phyloP scores from a whole-genome alignment of 106 monocot species.

The Posidonia australis region DNA sequence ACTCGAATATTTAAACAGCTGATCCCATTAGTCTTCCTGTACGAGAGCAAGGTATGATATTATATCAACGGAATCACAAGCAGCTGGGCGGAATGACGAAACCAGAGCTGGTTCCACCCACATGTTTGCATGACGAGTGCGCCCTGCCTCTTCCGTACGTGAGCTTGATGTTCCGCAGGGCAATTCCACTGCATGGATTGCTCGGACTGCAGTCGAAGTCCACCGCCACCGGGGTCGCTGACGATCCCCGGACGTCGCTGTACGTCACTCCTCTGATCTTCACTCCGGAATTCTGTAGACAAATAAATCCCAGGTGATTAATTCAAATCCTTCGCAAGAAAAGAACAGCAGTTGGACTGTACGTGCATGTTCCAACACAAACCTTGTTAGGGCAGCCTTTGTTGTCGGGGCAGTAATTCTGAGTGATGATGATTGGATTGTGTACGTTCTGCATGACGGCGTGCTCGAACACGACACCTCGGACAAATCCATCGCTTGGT shows the following conservation, averaged over 20 bases:
- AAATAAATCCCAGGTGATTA: too few species aligned
- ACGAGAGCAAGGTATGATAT: too few species aligned
- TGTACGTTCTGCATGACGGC: conserved; percentile 43
- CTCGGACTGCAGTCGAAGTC: conserved; percentile 29
- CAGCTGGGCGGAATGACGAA: conserved; percentile 46
- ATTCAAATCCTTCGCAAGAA: too few species aligned
- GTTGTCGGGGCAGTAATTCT: conserved; percentile 51
- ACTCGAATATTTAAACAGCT: too few species aligned
- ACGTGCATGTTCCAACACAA: too few species aligned
- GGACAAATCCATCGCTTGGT: conserved; percentile 31
- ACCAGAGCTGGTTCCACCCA: conserved; percentile 26
- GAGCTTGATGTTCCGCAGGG: conserved; percentile 29
- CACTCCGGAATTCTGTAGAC: conserved; percentile 19
- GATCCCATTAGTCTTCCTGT: too few species aligned
- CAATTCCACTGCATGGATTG: conserved; percentile 28
- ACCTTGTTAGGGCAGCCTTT: conserved; percentile 36
- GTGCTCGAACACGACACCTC: conserved; percentile 35
- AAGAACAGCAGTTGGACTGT: too few species aligned
- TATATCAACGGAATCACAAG: too few species aligned
- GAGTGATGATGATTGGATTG: conserved; percentile 62
- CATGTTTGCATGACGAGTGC: conserved; percentile 34
- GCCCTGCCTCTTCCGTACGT: conserved; percentile 25
- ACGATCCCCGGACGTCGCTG: conserved; percentile 27
- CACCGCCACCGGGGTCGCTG: conserved; percentile 24
- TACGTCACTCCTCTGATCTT: conserved; percentile 32